Base-by-base conservation (phyloP, 1,284 basidiomycete species). In the Golubevia sp. region DNA sequence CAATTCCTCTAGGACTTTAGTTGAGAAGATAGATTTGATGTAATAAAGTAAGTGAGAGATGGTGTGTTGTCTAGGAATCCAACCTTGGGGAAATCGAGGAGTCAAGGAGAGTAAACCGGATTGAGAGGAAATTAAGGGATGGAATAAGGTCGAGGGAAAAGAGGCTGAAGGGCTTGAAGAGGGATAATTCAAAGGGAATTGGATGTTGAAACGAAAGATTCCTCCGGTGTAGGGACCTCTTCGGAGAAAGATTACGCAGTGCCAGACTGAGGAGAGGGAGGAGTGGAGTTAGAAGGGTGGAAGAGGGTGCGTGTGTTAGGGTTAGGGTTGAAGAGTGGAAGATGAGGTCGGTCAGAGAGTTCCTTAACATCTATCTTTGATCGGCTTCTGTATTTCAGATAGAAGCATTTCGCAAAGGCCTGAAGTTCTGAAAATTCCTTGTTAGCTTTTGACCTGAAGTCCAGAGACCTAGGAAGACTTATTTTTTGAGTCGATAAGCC, bases 121-220 rank as follows among this genome's bases (percentile, higher is more conserved):
- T 25, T 66, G 59, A 1, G 70, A 70, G 48, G 75, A 67, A 3
- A 77, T 68, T 1, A 77, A 61, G 2, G 75, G 75, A 44, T 77
- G 75, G 0, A 76, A 56, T 7, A 74, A 53, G 1, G 69, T 71
- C 0, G 67, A 67, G 8, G 68, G 68, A 49, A 77, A 75, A 27
- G 56, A 70, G 13, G 74, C 68, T 34, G 70, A 67, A 1, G 75
- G 75, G 1, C 67, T 69, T 2, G 68, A 49, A 6, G 52, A 56
- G 0, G 71, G 73, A 23, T 64, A 76, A 8, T 51, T 26, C 1
- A 65, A 27, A 0, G 71, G 68, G 49, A 74, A 75, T 24, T 68
- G 67, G 53, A 77, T 66, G 55, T 75, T 67, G 61, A 77, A 77
- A n/a, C 71, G 64, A 55, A 75, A 73, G 48, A 77, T 62, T 7